phyloP scores from a whole-genome alignment of 768 basidiomycete genomes.

The Tulasnella sp. region DNA sequence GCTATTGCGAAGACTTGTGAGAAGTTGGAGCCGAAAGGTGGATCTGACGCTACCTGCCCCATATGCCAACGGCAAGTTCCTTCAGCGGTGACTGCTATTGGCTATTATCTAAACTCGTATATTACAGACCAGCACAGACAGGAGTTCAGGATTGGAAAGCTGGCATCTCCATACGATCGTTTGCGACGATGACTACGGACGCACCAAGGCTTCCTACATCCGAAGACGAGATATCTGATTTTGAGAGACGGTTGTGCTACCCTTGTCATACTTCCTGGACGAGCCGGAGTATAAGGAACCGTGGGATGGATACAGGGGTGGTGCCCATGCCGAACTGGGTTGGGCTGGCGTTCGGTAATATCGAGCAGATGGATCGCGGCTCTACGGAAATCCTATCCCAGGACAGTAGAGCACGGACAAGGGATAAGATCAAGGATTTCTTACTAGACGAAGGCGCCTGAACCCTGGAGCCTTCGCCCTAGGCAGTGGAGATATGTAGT shows the following conservation, averaged over 20 bases:
- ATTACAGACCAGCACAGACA: slow-evolving; percentile 61
- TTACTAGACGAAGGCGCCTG: slow-evolving; percentile 29
- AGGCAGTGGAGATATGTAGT: not conserved
- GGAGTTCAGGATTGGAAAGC: slow-evolving; percentile 74
- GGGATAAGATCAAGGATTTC: slow-evolving; percentile 36
- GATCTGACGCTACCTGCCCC: slow-evolving; percentile 54
- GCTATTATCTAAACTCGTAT: not conserved
- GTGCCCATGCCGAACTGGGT: not conserved
- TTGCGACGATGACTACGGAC: slow-evolving; percentile 46
- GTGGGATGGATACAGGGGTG: not conserved
- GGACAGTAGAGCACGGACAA: slow-evolving; percentile 20
- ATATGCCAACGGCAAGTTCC: slow-evolving; percentile 66
- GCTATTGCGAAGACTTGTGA: slow-evolving; percentile 79
- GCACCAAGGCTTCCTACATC: slow-evolving; percentile 39
- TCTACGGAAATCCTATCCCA: not conserved
- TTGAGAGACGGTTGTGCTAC: slow-evolving; percentile 55
- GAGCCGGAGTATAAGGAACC: slow-evolving; percentile 46
- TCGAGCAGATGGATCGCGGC: not conserved
- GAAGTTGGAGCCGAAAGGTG: slow-evolving; percentile 70
- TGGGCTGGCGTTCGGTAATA: not conserved
- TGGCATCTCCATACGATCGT: slow-evolving; percentile 65
- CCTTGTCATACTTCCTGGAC: slow-evolving; percentile 64
- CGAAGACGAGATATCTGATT: slow-evolving; percentile 45
- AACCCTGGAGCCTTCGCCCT: not conserved
- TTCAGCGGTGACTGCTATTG: not conserved